Conservation (phyloP, 345 rosid species). For the Gossypium rotundifolium region DNA sequence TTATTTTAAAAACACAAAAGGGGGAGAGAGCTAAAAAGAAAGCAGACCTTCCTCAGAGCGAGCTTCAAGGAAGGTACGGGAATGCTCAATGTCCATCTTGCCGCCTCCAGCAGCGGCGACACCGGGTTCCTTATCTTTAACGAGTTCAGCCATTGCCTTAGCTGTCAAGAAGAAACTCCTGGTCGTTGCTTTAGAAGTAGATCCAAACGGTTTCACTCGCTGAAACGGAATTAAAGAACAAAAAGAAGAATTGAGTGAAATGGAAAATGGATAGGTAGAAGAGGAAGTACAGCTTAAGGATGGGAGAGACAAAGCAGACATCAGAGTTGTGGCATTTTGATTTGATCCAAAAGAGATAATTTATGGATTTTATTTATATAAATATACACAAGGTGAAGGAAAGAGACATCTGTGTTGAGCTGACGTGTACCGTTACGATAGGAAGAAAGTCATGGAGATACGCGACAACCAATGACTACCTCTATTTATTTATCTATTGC, state of each 20-base stretch:
- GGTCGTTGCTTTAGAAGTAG: not conserved
- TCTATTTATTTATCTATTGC: not conserved
- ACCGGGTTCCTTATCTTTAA: constrained; percentile 49
- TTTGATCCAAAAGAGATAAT: not conserved
- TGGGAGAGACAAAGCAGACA: constrained; percentile 38
- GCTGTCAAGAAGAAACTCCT: constrained; percentile 20
- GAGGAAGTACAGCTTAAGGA: constrained; percentile 31
- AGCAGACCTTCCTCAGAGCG: constrained; percentile 59
- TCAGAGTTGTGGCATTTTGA: constrained; percentile 18
- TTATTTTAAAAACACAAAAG: too few relatives aligned
- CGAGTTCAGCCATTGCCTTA: constrained; percentile 59
- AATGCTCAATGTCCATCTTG: constrained; percentile 24
- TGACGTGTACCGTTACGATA: not conserved
- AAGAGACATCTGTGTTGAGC: not conserved
- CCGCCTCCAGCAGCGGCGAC: constrained; percentile 19
- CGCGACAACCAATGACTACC: not conserved
- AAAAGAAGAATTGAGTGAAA: constrained; percentile 19
- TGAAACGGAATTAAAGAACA: constrained; percentile 18
- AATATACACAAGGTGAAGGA: not conserved
- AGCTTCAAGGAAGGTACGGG: constrained; percentile 68
- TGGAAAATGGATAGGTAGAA: constrained; percentile 19
- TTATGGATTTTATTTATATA: too few relatives aligned
- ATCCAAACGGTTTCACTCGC: not conserved
- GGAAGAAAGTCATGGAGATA: not conserved
- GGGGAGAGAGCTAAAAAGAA: not conserved